phyloP scores from a whole-genome alignment of 805 yeast genomes.

The Lachancea quebecensis region DNA sequence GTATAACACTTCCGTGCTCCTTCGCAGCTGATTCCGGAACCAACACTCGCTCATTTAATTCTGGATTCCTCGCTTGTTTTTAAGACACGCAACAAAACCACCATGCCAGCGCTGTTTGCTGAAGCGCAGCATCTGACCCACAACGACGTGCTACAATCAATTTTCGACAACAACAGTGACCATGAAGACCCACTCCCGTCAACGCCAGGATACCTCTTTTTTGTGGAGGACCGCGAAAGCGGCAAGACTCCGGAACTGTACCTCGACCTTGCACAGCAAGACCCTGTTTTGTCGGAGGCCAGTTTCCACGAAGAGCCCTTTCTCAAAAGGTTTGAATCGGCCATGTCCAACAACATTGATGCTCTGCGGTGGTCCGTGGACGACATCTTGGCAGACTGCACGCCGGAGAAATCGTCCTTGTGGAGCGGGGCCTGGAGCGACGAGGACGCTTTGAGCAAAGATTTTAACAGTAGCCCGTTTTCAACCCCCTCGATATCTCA shows the following conservation, averaged over 20 bases:
- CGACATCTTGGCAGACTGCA: conserved; percentile 5
- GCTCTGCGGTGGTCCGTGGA: conserved; percentile 6
- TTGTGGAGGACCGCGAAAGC: not conserved
- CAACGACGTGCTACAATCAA: conserved; percentile 1
- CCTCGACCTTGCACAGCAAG: not conserved
- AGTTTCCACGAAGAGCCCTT: not conserved
- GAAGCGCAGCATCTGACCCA: not conserved
- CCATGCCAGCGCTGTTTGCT: conserved; percentile 1
- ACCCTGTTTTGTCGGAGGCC: conserved; percentile 3
- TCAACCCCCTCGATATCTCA: not conserved
- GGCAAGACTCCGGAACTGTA: conserved; percentile 1
- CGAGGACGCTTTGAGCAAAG: not conserved
- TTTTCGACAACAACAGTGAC: not conserved
- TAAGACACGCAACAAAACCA: not conserved
- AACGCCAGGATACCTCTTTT: too few relatives aligned
- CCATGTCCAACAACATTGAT: not conserved
- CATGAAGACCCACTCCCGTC: not conserved
- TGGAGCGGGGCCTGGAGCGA: conserved; percentile 6
- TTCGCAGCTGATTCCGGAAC: not conserved
- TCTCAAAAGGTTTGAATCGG: conserved; percentile 1
- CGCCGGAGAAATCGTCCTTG: conserved; percentile 5
- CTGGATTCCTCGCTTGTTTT: not conserved
- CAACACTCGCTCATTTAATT: not conserved
- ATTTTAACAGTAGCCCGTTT: not conserved
- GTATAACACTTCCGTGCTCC: not conserved